Conservation (phyloP, 495 filamentous ascomycete genomes). For the Penicillium parvum region DNA sequence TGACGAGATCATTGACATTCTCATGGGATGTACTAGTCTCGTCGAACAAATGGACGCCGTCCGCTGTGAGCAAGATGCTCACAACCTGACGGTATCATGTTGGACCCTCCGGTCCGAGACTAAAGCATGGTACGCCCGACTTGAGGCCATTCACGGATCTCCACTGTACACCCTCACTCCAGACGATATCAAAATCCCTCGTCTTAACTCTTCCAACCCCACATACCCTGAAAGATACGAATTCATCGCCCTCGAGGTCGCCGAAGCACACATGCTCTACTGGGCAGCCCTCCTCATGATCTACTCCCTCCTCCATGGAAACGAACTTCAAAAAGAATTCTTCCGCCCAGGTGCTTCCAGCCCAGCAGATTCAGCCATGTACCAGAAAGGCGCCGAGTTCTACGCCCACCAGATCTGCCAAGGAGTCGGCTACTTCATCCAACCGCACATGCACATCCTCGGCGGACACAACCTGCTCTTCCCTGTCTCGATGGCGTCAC, state of each 20-base stretch:
- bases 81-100: background rate
- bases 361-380: background rate
- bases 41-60: slow-evolving; percentile 4
- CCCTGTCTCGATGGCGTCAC: slow-evolving; percentile 10
- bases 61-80: background rate
- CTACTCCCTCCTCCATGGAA: slow-evolving; percentile 6
- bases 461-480: slow-evolving; percentile 16
- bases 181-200: background rate
- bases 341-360: background rate
- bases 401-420: slow-evolving; percentile 13
- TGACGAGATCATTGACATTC: slow-evolving; percentile 16
- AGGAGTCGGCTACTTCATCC: slow-evolving; percentile 16
- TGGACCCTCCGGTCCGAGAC: background rate
- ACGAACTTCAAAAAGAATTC: slow-evolving; percentile 1
- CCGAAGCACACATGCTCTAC: slow-evolving; percentile 11
- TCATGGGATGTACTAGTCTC: slow-evolving; percentile 11
- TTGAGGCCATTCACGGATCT: background rate
- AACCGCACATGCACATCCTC: slow-evolving; percentile 19
- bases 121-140: slow-evolving; percentile 5
- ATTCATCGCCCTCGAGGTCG: slow-evolving; percentile 6
- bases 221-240: slow-evolving; percentile 8
- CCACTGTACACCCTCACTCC: slow-evolving; percentile 5
- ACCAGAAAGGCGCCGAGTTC: background rate
- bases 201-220: background rate
- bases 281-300: slow-evolving; percentile 11